These are phyloP conservation scores for Vaccinium macrocarpon DNA, from an alignment of 148 eudicot species.

Conservation along the genomic window DNA sequence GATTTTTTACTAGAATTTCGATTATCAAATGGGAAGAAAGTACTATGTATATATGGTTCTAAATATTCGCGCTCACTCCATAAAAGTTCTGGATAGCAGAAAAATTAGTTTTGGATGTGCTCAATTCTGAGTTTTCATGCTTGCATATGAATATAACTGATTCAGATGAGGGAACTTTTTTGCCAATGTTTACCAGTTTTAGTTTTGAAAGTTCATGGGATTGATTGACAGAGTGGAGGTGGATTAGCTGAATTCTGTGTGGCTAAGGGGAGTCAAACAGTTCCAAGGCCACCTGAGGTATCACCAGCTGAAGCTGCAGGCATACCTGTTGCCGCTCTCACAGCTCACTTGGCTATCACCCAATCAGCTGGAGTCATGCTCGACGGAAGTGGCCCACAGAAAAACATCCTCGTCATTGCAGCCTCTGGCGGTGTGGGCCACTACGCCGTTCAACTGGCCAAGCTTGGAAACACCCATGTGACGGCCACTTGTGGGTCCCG, in stretches of 20 bases:
- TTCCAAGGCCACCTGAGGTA: constrained; percentile 46
- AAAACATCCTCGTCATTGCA: constrained; percentile 49
- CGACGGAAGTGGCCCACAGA: constrained; percentile 27
- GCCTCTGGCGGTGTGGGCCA: constrained; percentile 64
- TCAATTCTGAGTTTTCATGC: too few species aligned
- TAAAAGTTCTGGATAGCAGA: too few species aligned
- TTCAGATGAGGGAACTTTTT: too few species aligned
- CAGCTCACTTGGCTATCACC: constrained; percentile 48
- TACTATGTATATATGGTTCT: too few species aligned
- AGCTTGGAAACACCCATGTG: constrained; percentile 49
- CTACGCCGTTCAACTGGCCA: constrained; percentile 59
- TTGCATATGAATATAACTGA: too few species aligned
- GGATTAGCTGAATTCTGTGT: constrained; percentile 45
- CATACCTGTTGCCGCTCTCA: constrained; percentile 44
- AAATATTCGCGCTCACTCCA: too few species aligned
- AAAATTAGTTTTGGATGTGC: too few species aligned
- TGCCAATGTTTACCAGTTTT: too few species aligned
- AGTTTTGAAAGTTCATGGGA: neutral
- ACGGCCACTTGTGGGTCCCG: constrained; percentile 65
- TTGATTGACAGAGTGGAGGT: constrained; percentile 34
- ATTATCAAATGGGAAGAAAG: too few species aligned
- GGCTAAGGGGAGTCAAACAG: constrained; percentile 30
- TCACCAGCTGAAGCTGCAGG: constrained; percentile 52
- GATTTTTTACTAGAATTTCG: too few species aligned
- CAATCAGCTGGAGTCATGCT: constrained; percentile 41